phyloP scores from a whole-genome alignment of 73 alveolate species.

The Tetrahymena borealis region DNA sequence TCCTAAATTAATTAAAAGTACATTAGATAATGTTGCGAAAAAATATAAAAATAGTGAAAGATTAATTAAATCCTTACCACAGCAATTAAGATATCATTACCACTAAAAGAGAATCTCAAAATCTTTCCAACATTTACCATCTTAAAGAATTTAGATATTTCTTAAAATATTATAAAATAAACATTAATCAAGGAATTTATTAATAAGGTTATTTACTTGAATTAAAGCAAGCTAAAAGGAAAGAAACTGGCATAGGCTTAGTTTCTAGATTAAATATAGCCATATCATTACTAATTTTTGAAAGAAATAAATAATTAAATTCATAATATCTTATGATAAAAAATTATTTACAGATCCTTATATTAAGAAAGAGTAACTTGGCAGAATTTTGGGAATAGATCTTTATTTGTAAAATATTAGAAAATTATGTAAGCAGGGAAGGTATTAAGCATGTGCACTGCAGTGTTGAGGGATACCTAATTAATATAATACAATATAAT shows the following conservation, averaged over 20 bases:
- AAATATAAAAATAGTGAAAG: background rate
- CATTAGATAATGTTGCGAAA: background rate
- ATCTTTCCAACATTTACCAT: background rate
- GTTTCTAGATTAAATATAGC: background rate
- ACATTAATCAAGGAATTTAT: too few species aligned
- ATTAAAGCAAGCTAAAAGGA: background rate
- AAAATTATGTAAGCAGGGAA: background rate
- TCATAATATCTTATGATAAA: background rate
- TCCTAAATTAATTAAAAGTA: background rate
- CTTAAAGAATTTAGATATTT: background rate
- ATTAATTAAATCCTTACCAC: background rate
- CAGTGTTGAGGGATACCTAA: background rate
- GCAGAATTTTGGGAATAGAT: background rate
- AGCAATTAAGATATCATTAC: background rate
- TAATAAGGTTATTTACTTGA: background rate
- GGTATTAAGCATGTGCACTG: background rate
- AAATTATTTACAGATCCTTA: background rate
- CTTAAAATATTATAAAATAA: background rate
- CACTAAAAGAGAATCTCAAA: background rate
- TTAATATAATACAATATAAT: too few species aligned
- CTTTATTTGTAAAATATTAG: background rate
- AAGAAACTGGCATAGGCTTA: background rate
- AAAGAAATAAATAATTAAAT: background rate
- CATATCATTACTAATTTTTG: background rate
- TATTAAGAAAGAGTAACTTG: background rate